These are phyloP conservation scores for Globisporangium sylvaticum DNA, from an alignment of 352 stramenopile species.

Conservation along the genomic window DNA sequence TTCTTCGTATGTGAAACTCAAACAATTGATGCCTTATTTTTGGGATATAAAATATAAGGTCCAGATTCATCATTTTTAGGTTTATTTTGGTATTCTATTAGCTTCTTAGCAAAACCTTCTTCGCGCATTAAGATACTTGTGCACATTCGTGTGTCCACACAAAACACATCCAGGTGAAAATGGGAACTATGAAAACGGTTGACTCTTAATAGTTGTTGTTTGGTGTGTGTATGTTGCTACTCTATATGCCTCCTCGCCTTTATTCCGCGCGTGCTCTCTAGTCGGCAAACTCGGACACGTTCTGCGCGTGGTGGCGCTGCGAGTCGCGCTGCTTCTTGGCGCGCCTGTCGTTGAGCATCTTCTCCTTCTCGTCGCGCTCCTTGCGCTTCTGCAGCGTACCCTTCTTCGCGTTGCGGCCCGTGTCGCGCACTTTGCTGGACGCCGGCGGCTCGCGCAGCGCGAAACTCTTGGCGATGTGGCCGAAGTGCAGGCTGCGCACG, in stretches of 20 bases:
- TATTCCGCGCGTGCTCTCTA: slow-evolving; percentile 16
- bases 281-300: slow-evolving; percentile 76
- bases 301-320: slow-evolving; percentile 62
- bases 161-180: too few species aligned
- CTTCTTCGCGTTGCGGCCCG: slow-evolving; percentile 68
- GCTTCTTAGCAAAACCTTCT: too few species aligned
- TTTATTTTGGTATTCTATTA: too few species aligned
- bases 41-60: too few species aligned
- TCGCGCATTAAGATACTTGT: too few species aligned
- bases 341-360: slow-evolving; percentile 45
- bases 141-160: too few species aligned
- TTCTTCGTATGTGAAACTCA: too few species aligned
- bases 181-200: too few species aligned
- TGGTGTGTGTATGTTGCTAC: not conserved
- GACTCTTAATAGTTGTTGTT: slow-evolving; percentile 2
- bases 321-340: slow-evolving; percentile 55
- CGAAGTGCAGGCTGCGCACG: slow-evolving; percentile 90
- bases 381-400: slow-evolving; percentile 84
- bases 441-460: slow-evolving; percentile 80
- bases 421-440: slow-evolving; percentile 75
- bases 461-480: slow-evolving; percentile 93
- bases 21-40: too few species aligned
- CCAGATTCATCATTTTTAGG: too few species aligned
- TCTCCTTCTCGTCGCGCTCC: slow-evolving; percentile 68
- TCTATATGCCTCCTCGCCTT: slow-evolving; percentile 1